These are phyloP conservation scores for Melanomma pulvis-pyrius DNA, from an alignment of 495 filamentous ascomycete genomes.

Conservation along the genomic window DNA sequence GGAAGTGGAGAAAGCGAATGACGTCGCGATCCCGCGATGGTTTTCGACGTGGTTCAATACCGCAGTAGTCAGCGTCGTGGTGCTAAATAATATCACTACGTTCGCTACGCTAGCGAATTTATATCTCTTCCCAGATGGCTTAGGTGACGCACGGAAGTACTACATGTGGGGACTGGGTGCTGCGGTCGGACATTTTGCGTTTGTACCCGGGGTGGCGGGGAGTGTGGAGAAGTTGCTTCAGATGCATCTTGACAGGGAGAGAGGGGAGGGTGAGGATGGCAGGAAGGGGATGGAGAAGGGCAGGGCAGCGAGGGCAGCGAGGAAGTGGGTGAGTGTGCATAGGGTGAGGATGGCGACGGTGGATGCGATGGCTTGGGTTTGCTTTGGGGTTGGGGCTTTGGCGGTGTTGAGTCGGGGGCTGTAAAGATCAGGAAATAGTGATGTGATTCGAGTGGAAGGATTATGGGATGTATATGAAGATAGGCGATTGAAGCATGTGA, in stretches of 20 bases:
- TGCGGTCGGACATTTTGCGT: conserved; percentile 15
- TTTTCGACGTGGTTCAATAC: conserved; percentile 13
- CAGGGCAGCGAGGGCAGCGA: neutral
- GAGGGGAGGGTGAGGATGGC: no score
- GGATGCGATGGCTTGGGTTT: conserved; percentile 4
- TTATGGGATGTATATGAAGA: neutral
- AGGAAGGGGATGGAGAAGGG: neutral
- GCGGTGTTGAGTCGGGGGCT: neutral
- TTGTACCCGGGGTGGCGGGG: neutral
- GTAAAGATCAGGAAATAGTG: no score
- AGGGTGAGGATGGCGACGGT: conserved; percentile 6
- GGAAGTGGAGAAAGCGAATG: conserved; percentile 5
- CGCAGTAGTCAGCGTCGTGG: conserved; percentile 7
- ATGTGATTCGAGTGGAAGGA: no score
- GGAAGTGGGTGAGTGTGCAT: conserved; percentile 12
- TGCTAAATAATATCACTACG: conserved; percentile 5
- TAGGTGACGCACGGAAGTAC: neutral
- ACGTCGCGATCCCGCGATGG: conserved; percentile 3
- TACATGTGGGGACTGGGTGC: neutral
- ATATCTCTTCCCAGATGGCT: conserved; percentile 1
- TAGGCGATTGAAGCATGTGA: no score
- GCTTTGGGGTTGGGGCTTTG: neutral
- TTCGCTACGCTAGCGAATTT: conserved; percentile 10
- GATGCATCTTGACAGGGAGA: conserved; percentile 1
- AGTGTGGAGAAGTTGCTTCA: conserved; percentile 5